Conservation (phyloP, 208 protist species). For the Trypanosoma melophagium region DNA sequence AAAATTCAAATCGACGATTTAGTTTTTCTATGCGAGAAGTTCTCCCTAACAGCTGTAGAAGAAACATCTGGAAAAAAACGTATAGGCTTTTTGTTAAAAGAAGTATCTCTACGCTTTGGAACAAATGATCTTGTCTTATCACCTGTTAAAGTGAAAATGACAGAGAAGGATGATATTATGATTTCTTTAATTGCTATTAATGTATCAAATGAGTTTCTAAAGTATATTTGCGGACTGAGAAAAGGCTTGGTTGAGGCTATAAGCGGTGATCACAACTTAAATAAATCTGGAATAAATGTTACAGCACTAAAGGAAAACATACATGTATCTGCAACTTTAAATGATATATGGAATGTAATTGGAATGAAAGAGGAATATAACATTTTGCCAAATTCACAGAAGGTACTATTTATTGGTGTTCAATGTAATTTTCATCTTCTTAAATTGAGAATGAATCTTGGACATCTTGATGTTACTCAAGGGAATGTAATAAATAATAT, state of each 20-base stretch:
- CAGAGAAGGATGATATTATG: conserved; percentile 6
- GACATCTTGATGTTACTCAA: not conserved
- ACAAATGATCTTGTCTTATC: conserved; percentile 17
- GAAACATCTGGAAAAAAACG: not conserved
- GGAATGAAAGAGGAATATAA: not conserved
- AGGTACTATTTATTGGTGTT: not conserved
- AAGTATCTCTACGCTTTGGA: conserved; percentile 29
- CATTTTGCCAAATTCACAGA: not conserved
- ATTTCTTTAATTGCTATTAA: conserved; percentile 17
- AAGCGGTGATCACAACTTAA: not conserved
- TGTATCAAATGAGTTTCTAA: conserved; percentile 15
- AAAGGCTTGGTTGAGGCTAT: conserved; percentile 5
- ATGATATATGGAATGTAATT: not conserved
- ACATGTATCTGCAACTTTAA: not conserved
- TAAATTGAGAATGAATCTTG: conserved; percentile 12
- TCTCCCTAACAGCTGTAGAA: conserved; percentile 22
- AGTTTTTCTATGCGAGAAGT: conserved; percentile 18
- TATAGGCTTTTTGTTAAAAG: conserved; percentile 28
- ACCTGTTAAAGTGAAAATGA: conserved; percentile 31
- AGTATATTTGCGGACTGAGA: conserved; percentile 12
- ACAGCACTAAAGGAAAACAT: not conserved
- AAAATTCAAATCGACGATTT: conserved; percentile 31
- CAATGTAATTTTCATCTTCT: conserved; percentile 11
- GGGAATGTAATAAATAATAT: not conserved
- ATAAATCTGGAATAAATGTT: not conserved